Evolutionary conservation across 257 asterid genomes (phyloP).

Genomic region (Jasminum sambac): DNA sequence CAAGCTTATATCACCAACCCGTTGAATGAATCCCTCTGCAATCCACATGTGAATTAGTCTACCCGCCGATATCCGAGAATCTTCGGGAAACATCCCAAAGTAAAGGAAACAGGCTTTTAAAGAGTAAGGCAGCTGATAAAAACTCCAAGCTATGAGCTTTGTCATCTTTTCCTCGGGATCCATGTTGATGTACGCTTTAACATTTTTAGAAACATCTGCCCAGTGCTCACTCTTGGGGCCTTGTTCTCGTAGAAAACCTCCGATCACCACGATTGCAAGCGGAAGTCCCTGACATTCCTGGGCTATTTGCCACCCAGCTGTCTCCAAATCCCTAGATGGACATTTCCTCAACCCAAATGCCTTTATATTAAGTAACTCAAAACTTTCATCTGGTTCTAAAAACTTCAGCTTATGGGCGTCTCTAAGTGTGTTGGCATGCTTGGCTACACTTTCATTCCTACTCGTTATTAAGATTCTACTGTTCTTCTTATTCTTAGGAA

Average conservation of each 20-base stretch:
- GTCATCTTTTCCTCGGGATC: conserved; percentile 21
- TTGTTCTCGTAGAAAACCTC: conserved; percentile 37
- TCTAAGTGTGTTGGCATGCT: conserved; percentile 1
- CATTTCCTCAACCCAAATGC: conserved; percentile 27
- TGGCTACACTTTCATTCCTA: conserved; percentile 30
- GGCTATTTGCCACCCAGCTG: conserved; percentile 21
- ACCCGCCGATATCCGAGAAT: conserved; percentile 26
- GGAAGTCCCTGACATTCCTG: conserved; percentile 39
- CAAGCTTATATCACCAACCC: neutral
- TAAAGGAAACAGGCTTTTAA: conserved; percentile 23
- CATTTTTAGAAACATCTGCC: conserved; percentile 24
- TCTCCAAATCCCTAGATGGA: conserved; percentile 25
- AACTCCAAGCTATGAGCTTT: conserved; percentile 31
- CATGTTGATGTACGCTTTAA: conserved; percentile 7
- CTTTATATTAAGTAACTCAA: conserved; percentile 35
- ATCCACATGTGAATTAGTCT: conserved; percentile 36
- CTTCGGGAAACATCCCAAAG: conserved; percentile 33
- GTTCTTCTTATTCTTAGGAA: conserved; percentile 18
- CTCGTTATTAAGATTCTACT: conserved; percentile 46
- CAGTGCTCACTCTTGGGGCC: conserved; percentile 9
- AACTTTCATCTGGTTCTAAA: conserved; percentile 28
- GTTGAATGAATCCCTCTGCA: conserved; percentile 30
- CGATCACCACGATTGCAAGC: conserved; percentile 48
- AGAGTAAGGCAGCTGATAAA: conserved; percentile 30
- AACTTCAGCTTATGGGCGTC: conserved; percentile 26